Base-by-base conservation (phyloP, 2,329 filamentous ascomycete species). In the Aspergillus pseudoglaucus region DNA sequence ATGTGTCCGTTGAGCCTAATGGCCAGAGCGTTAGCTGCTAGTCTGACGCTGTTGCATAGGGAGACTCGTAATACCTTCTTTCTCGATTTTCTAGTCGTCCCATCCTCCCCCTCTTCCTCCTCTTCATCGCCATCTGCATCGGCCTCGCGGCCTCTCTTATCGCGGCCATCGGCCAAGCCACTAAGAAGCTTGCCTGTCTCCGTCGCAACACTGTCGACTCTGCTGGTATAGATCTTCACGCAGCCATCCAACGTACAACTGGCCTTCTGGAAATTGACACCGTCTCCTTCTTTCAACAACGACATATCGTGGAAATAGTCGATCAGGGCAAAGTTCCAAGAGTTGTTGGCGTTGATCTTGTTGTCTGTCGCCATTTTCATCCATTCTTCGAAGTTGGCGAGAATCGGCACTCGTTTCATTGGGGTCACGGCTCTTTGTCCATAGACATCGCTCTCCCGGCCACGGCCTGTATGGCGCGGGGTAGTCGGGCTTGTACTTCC, bases 341-440 rank as follows among this genome's bases (percentile, higher is more conserved):
- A 96, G 69, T 98, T 98, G 50, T 86, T 83, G 43, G 93, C 91
- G 66, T 97, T 98, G 77, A 98, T 98, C 71, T 93, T 93, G 74
- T 98, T 98, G 74, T 98, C 93, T 14, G 93, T 97, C 2, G 93
- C 93, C 90, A 98, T 95, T 78, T 97, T 98, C 90, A 98, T 97
- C 93, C 91, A 97, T 67, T 98, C 93, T 68, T 98, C 93, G 61
- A 97, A 98, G 71, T 98, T 98, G 62, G 93, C 93, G 47, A 98
- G 76, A 59, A 98, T 87, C 1, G 93, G 93, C 23, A 95, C 88
- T 52, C 90, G 87, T 78, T 95, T 95, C 85, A 95, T 91, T 46
- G 91, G 93, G 50, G 93, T 96, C 46, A 95, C 86, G 33, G 86
- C 88, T 53, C 77, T 82, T 27, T 82, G 41, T 88, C 85, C 60